Evolutionary conservation across 2,329 filamentous ascomycete species (phyloP).

Genomic region (Phialemonium atrogriseum): DNA sequence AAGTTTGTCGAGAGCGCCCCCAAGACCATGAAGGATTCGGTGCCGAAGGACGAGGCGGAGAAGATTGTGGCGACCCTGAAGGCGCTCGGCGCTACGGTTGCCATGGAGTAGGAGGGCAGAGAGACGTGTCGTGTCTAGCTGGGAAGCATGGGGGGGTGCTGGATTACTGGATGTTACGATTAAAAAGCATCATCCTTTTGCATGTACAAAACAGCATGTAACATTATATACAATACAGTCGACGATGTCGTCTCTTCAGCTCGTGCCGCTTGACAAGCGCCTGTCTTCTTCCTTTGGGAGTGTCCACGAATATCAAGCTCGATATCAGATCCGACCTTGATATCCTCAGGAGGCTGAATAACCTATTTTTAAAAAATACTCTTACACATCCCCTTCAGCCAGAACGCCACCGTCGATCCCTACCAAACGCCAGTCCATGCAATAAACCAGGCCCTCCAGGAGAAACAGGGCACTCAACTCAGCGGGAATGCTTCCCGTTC

Average conservation of each 20-base stretch:
- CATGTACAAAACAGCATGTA: constrained; percentile 24
- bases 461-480: background rate
- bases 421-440: constrained; percentile 1
- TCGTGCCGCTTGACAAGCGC: too few species aligned
- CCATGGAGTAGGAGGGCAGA: constrained; percentile 65
- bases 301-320: too few species aligned
- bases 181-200: constrained; percentile 7
- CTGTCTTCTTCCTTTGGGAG: too few species aligned
- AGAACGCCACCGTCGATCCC: background rate
- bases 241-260: constrained; percentile 1
- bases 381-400: background rate
- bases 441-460: background rate
- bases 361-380: too few species aligned
- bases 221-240: constrained; percentile 15
- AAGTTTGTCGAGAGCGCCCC: constrained; percentile 99
- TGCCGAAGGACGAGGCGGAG: constrained; percentile 97
- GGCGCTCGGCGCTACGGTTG: constrained; percentile 78
- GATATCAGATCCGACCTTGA: too few species aligned
- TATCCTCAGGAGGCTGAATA: too few species aligned
- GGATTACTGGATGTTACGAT: constrained; percentile 7
- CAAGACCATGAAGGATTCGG: constrained; percentile 98
- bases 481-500: constrained; percentile 10
- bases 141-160: constrained; percentile 2
- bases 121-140: background rate
- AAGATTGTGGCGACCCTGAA: constrained; percentile 95